Conservation (phyloP, 2,329 filamentous ascomycete genomes). For the Neocatenulostroma microsporum region DNA sequence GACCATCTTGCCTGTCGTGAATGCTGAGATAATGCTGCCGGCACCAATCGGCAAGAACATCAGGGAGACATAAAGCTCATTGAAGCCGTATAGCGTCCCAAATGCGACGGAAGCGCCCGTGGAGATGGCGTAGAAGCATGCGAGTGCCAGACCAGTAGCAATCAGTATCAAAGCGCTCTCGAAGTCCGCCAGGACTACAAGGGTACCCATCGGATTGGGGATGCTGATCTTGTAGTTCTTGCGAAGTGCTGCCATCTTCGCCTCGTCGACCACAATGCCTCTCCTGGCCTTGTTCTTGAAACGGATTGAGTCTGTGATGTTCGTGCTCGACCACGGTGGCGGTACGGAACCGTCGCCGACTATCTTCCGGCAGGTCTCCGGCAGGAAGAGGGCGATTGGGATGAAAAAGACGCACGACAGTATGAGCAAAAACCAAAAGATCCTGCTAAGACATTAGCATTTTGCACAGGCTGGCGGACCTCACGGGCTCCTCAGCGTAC, state of each 20-base stretch:
- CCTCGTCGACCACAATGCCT: slow-evolving; percentile 16
- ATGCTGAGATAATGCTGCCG: slow-evolving; percentile 33
- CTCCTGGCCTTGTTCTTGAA: slow-evolving; percentile 13
- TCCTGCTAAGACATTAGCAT: slow-evolving; percentile 9
- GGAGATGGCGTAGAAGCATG: slow-evolving; percentile 37
- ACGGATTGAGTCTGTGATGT: slow-evolving; percentile 39
- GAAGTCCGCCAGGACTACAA: slow-evolving; percentile 22
- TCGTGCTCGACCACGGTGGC: slow-evolving; percentile 52
- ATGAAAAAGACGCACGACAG: slow-evolving; percentile 42
- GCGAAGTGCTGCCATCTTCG: slow-evolving; percentile 15
- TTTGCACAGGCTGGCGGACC: too few species aligned
- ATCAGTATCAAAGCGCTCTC: slow-evolving; percentile 33
- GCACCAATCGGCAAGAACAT: slow-evolving; percentile 37
- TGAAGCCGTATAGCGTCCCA: slow-evolving; percentile 31
- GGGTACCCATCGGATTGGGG: slow-evolving; percentile 23
- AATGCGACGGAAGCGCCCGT: slow-evolving; percentile 34
- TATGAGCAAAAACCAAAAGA: slow-evolving; percentile 44
- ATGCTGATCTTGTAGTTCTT: slow-evolving; percentile 20
- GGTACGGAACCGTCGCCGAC: slow-evolving; percentile 56
- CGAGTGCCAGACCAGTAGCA: slow-evolving; percentile 32
- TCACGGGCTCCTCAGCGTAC: too few species aligned
- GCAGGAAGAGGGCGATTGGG: slow-evolving; percentile 50
- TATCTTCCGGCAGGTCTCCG: slow-evolving; percentile 43
- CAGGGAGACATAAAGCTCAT: slow-evolving; percentile 36
- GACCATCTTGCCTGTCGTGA: slow-evolving; percentile 34